Evolutionary conservation across 768 basidiomycete genomes (phyloP).

Genomic region (Phlebiopsis gigantea): DNA sequence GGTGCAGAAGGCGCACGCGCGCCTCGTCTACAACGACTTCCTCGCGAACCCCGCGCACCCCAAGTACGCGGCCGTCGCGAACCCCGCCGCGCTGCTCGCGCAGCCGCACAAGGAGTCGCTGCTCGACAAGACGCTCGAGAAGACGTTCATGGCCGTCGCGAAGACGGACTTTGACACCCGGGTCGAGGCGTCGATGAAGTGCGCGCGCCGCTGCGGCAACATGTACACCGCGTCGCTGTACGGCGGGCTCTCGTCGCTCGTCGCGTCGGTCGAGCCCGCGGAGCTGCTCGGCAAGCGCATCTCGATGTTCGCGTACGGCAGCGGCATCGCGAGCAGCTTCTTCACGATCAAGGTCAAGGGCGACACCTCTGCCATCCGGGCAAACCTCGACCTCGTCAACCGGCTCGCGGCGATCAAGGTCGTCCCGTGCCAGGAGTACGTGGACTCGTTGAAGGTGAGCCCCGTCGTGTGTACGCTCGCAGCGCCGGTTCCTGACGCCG

Average conservation of each 20-base stretch:
- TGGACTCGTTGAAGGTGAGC: slow-evolving; percentile 71
- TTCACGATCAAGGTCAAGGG: slow-evolving; percentile 85
- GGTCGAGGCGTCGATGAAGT: slow-evolving; percentile 79
- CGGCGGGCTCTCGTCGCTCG: slow-evolving; percentile 85
- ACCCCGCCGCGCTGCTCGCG: slow-evolving; percentile 64
- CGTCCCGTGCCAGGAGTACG: slow-evolving; percentile 88
- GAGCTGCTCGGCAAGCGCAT: slow-evolving; percentile 78
- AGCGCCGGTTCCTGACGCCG: no score
- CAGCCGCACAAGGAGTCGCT: slow-evolving; percentile 69
- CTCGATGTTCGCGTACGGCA: slow-evolving; percentile 94
- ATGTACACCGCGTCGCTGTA: slow-evolving; percentile 98
- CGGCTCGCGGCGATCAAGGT: slow-evolving; percentile 85
- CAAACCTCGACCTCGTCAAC: slow-evolving; percentile 76
- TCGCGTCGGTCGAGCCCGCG: slow-evolving; percentile 67
- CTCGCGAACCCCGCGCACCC: slow-evolving; percentile 65
- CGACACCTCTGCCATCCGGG: slow-evolving; percentile 73
- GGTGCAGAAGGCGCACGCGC: slow-evolving; percentile 94
- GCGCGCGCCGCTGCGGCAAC: slow-evolving; percentile 91
- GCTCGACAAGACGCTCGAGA: slow-evolving; percentile 93
- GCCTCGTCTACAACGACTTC: slow-evolving; percentile 90
- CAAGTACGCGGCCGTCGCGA: slow-evolving; percentile 63
- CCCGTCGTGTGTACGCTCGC: no score
- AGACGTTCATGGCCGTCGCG: slow-evolving; percentile 81
- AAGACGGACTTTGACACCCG: slow-evolving; percentile 70
- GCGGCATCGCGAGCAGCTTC: slow-evolving; percentile 93